A percentile compares a stretch with the other conserved stretches of the same genome.
These are phyloP conservation scores for Kazachstania sp. DNA, from an alignment of 1,139 yeast genomes.

Conservation along the genomic window DNA sequence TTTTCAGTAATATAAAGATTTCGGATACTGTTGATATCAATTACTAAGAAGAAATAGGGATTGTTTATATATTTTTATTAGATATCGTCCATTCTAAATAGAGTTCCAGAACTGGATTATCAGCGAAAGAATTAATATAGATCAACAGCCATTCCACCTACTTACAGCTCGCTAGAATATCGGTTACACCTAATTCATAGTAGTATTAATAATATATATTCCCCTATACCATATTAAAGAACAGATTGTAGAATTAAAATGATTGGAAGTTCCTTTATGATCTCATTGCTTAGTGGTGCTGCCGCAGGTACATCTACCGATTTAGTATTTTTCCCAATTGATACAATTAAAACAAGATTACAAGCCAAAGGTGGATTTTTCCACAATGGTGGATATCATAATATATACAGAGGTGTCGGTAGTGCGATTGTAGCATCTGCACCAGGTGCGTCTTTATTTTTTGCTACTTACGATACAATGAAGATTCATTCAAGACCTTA, in stretches of 20 bases:
- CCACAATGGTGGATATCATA: conserved; percentile 83
- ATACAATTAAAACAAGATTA: conserved; percentile 83
- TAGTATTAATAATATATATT: no score
- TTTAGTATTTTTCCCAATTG: conserved; percentile 89
- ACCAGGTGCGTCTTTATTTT: conserved; percentile 85
- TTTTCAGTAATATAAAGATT: no score
- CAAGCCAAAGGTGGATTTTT: conserved; percentile 96
- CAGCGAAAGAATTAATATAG: no score
- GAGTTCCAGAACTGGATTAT: no score
- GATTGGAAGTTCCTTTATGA: conserved; percentile 14
- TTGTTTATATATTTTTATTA: no score
- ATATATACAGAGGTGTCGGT: conserved; percentile 86
- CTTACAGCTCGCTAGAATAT: no score
- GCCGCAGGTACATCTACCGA: conserved; percentile 96
- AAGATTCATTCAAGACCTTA: conserved; percentile 49
- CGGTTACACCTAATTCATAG: no score
- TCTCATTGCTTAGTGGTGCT: conserved; percentile 60
- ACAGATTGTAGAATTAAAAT: background rate
- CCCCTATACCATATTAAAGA: no score
- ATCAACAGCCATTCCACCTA: no score
- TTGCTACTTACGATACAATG: conserved; percentile 76
- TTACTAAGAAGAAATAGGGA: no score
- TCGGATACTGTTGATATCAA: no score
- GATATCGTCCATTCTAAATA: no score
- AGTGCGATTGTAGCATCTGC: conserved; percentile 93